Evolutionary conservation across 106 monocot genomes (phyloP), one percentile per base, ranked within the genome.

Genomic region (Alisma plantagoaquatica): DNA sequence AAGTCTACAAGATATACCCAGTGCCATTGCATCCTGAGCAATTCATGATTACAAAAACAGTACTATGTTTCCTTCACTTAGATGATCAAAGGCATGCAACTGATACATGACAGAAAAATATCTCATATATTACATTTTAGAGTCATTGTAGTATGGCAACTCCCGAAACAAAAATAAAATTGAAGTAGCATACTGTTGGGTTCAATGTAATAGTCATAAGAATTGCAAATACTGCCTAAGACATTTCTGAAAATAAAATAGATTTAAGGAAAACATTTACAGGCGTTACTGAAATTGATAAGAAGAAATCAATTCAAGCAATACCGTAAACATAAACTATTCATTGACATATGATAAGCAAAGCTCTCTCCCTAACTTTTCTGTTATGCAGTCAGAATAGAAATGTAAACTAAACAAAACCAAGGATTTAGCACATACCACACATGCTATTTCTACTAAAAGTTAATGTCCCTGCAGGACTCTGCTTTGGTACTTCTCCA

Each of bases 401-500:
- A 7, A 6, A 12, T 49, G n/a, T 19, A 53, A 33, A n/a, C n/a
- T n/a, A 57, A 27, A 59, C 54, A 59, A 30, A 67, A 53, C 10
- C 43, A 38, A 38, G 35, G 35, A 14, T 38, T 6, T 38, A 14
- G n/a, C n/a, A 56, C 79, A 58, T 55, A 99, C 98, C 98, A 72
- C 98, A 99, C 90, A 99, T 82, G 76, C 79, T 82, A 15, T 72
- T 59, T 15, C 86, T 73, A 43, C 42, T 68, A 53, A 99, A 79
- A 24, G 90, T 90, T 17, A 85, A 43, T 38, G 98, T 99, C 43
- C 79, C 98, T 61, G 90, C 98, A 20, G 98, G 82, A 4, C 82
- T 79, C 9, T 54, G 75, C 3, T 31, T 74, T 57, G 51, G 59
- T 26, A 51, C 32, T 48, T 59, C 79, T 49, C 69, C 70, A 57